phyloP scores from a whole-genome alignment of 1,284 basidiomycete species.

The Sphagnurus paluster region DNA sequence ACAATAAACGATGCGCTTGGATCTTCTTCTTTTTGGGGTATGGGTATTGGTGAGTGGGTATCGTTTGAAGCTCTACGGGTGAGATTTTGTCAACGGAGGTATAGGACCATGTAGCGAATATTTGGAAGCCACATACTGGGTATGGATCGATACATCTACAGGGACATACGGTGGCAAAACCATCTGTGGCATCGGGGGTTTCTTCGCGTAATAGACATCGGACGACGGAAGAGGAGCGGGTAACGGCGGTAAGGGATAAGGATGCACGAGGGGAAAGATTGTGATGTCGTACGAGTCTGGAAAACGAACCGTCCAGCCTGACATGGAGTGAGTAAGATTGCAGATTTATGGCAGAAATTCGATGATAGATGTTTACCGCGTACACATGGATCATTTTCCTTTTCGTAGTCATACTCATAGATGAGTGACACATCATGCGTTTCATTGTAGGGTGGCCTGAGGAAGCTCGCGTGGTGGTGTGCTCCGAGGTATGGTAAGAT shows the following conservation, averaged over 20 bases:
- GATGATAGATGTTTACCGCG: constrained; percentile 28
- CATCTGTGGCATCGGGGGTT: neutral
- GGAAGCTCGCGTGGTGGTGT: constrained; percentile 28
- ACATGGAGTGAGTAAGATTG: neutral
- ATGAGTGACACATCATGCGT: constrained; percentile 25
- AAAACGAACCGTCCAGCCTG: constrained; percentile 29
- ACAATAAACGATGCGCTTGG: neutral
- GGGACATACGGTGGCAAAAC: neutral
- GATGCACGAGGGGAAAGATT: constrained; percentile 23
- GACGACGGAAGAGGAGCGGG: constrained; percentile 24
- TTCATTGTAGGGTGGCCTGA: constrained; percentile 18
- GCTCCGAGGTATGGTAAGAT: constrained; percentile 30
- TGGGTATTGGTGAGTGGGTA: neutral
- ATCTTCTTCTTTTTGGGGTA: neutral
- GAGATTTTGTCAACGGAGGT: neutral
- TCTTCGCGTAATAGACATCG: constrained; percentile 22
- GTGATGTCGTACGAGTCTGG: constrained; percentile 24
- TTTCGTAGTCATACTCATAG: constrained; percentile 36
- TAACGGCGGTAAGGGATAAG: constrained; percentile 28
- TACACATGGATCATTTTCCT: constrained; percentile 28
- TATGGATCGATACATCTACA: neutral
- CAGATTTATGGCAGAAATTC: neutral
- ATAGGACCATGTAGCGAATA: neutral
- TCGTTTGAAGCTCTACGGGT: neutral
- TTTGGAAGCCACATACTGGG: neutral